These are phyloP conservation scores for Gymnopilus junonius DNA, from an alignment of 768 basidiomycete species.

Conservation along the genomic window DNA sequence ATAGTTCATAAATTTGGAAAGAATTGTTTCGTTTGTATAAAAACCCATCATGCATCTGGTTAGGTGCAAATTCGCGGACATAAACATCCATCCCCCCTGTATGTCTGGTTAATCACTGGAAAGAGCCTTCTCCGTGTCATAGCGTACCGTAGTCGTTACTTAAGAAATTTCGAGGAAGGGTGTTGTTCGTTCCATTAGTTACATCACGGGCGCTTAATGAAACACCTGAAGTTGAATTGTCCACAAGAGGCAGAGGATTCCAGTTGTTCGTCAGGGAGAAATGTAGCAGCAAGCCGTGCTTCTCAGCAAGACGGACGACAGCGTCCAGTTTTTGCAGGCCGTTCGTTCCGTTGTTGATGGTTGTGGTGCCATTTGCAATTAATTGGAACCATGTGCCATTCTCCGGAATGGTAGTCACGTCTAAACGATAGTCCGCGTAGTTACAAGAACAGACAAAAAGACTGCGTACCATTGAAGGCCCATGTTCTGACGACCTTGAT, in stretches of 20 bases:
- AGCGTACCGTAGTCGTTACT: slow-evolving; percentile 33
- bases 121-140: neutral
- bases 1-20: slow-evolving; percentile 38
- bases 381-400: neutral
- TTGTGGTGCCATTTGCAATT: slow-evolving; percentile 5
- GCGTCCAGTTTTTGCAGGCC: slow-evolving; percentile 25
- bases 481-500: slow-evolving; percentile 26
- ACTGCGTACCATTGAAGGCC: slow-evolving; percentile 26
- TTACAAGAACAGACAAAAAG: slow-evolving; percentile 18
- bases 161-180: slow-evolving; percentile 31
- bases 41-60: slow-evolving; percentile 40
- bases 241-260: slow-evolving; percentile 27
- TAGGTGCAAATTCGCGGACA: slow-evolving; percentile 29
- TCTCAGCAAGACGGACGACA: slow-evolving; percentile 17
- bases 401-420: too few relatives aligned
- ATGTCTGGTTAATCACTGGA: neutral
- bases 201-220: too few relatives aligned
- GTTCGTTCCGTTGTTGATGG: slow-evolving; percentile 23
- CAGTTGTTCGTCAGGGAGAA: slow-evolving; percentile 28
- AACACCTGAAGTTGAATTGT: slow-evolving; percentile 19
- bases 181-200: neutral
- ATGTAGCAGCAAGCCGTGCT: slow-evolving; percentile 24
- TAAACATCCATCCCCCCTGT: slow-evolving; percentile 45
- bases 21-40: slow-evolving; percentile 37
- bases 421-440: too few relatives aligned